phyloP scores from a whole-genome alignment of 495 filamentous ascomycete genomes.

The Talaromyces stipitatus region DNA sequence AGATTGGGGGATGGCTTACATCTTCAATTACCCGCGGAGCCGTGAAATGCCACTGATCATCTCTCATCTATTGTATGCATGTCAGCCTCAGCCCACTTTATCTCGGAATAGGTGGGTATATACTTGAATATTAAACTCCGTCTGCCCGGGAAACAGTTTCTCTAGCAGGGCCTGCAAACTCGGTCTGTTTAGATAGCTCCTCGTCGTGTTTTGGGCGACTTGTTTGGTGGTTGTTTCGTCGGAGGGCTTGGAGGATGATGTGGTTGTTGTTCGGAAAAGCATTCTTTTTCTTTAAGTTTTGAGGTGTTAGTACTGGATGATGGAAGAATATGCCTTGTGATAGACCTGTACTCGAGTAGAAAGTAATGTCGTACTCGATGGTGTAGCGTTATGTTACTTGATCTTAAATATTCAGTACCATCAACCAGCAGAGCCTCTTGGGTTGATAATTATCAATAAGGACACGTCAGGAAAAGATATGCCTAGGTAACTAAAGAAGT shows the following conservation, averaged over 20 bases:
- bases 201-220: constrained; percentile 4
- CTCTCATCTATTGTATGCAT: constrained; percentile 5
- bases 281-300: not conserved
- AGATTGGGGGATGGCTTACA: not conserved
- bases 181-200: constrained; percentile 21
- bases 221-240: not conserved
- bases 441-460: not conserved
- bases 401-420: not conserved
- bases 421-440: not conserved
- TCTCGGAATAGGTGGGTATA: not conserved
- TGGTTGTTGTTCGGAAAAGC: not conserved
- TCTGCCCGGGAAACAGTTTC: constrained; percentile 22
- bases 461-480: not conserved
- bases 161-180: constrained; percentile 24
- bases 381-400: too few species aligned
- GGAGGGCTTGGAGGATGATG: not conserved
- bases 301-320: not conserved
- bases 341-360: too few species aligned
- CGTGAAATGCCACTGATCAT: constrained; percentile 5
- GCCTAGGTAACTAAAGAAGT: not conserved
- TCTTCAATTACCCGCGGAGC: not conserved
- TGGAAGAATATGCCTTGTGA: not conserved
- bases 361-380: too few species aligned
- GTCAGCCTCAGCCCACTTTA: not conserved
- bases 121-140: constrained; percentile 3